phyloP scores from a whole-genome alignment of 768 basidiomycete genomes.

The Russula ochroleuca region DNA sequence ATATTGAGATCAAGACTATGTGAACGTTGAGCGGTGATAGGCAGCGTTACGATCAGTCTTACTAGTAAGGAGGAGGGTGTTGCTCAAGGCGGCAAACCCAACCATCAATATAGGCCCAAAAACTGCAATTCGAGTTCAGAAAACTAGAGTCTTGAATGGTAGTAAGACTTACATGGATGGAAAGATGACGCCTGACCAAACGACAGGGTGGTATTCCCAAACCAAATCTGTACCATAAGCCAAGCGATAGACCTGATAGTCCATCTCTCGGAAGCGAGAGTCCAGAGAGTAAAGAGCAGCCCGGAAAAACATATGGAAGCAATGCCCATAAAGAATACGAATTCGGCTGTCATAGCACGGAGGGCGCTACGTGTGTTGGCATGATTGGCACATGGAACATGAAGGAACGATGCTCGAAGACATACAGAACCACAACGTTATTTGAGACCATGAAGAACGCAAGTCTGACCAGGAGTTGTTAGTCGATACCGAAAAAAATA shows the following conservation, averaged over 20 bases:
- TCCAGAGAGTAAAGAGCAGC: constrained; percentile 52
- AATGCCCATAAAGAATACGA: constrained; percentile 73
- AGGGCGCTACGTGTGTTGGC: constrained; percentile 48
- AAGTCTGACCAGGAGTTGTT: constrained; percentile 40
- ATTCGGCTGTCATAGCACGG: constrained; percentile 77
- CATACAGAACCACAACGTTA: constrained; percentile 74
- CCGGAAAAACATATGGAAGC: constrained; percentile 81
- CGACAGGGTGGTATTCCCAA: constrained; percentile 67
- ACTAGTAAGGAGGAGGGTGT: constrained; percentile 80
- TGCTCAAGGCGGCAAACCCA: constrained; percentile 70
- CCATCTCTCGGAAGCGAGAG: constrained; percentile 44
- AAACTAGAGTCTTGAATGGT: not conserved
- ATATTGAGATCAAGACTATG: constrained; percentile 74
- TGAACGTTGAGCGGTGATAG: not conserved
- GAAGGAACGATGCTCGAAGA: not conserved
- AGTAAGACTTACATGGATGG: constrained; percentile 35
- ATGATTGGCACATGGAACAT: not conserved
- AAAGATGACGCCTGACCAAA: constrained; percentile 42
- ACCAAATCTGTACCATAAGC: constrained; percentile 87
- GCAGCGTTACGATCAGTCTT: constrained; percentile 31
- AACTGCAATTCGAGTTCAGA: constrained; percentile 32
- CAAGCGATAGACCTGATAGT: constrained; percentile 58
- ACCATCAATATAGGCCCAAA: constrained; percentile 81
- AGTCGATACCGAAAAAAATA: constrained; percentile 4
- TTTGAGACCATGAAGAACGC: constrained; percentile 80